Conservation (phyloP, 768 basidiomycete genomes). For the Trametes coccinea region DNA sequence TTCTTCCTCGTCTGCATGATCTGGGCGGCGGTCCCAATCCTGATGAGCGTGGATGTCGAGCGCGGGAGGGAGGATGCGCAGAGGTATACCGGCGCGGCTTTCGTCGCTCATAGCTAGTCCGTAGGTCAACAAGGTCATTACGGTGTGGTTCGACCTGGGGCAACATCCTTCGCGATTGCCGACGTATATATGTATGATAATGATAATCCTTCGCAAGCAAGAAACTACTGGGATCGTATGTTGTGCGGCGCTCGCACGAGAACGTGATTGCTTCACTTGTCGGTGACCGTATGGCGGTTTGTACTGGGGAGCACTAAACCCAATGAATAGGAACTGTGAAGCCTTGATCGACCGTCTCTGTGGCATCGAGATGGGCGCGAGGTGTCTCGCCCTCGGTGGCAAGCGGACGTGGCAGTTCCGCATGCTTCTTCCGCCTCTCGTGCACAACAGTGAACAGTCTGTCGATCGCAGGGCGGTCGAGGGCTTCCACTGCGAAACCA, state of each 20-base stretch:
- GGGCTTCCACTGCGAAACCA: neutral
- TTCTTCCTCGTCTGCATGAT: slow-evolving; percentile 85
- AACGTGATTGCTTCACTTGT: neutral
- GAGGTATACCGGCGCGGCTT: slow-evolving; percentile 27
- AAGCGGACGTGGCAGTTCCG: neutral
- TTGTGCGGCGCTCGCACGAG: too few species aligned
- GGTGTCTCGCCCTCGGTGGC: too few species aligned
- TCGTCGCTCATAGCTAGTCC: neutral
- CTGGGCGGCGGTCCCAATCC: slow-evolving; percentile 75
- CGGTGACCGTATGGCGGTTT: neutral
- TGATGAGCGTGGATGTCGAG: slow-evolving; percentile 69
- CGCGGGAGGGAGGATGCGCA: slow-evolving; percentile 57
- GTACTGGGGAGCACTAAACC: neutral
- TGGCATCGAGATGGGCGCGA: too few species aligned
- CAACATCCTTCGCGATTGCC: too few species aligned
- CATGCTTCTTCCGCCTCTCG: neutral
- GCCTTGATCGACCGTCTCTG: too few species aligned
- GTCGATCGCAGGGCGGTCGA: neutral
- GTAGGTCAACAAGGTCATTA: too few species aligned
- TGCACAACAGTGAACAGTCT: neutral
- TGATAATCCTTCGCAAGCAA: too few species aligned
- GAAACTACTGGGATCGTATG: too few species aligned
- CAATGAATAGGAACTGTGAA: neutral
- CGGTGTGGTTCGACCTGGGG: too few species aligned
- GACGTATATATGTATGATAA: too few species aligned